Base-by-base conservation (phyloP, 371 early-diverging fungal genomes). In the Homolaphlyctis polyrhiza region DNA sequence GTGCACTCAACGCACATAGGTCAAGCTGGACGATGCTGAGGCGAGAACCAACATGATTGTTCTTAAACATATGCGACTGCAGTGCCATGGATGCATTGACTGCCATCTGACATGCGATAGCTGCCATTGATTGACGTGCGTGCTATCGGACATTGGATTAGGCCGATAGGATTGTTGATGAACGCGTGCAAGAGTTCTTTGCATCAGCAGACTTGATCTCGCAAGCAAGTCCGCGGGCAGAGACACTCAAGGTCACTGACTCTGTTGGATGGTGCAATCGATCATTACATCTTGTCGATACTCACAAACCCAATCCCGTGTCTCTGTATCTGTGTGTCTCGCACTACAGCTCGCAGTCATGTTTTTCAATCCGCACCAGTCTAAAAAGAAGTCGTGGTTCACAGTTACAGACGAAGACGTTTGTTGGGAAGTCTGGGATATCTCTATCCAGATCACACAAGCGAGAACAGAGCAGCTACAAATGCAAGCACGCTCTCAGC, bases 361-460 rank as follows among this genome's bases (percentile, higher is more conserved):
- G 69, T 93, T 92, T 68, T 88, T 87, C 35, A 91, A 92, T 61
- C 72, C 88, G 35, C n/a, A n/a, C n/a, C n/a, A n/a, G n/a, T n/a
- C n/a, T n/a, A n/a, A n/a, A n/a, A 92, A 89, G 66, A 88, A 88
- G 67, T 87, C 86, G 23, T 91, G 74, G 93, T 92, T 89, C 61
- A 80, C 85, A 62, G 91, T 84, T 55, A 76, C 90, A 11, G 88
- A 92, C 54, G 91, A 92, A 49, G 86, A 87, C 36, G 86, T 91
- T 3, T 88, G 92, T 67, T 95, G 95, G 95, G 95, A 94, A 72
- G 76, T 71, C 14, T 25, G n/a, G 47, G 36, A 43, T 25, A 64
- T 35, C n/a, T 2, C 29, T 14, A 13, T n/a, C 1, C 18, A 47
- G 1, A 18, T 86, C 30, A 71, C 79, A 50, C 75, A 82, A 36